Percentiles rank a stretch among this genome's conserved stretches.
Evolutionary conservation across 768 basidiomycete species (phyloP).

Genomic region (Zangia roseola): DNA sequence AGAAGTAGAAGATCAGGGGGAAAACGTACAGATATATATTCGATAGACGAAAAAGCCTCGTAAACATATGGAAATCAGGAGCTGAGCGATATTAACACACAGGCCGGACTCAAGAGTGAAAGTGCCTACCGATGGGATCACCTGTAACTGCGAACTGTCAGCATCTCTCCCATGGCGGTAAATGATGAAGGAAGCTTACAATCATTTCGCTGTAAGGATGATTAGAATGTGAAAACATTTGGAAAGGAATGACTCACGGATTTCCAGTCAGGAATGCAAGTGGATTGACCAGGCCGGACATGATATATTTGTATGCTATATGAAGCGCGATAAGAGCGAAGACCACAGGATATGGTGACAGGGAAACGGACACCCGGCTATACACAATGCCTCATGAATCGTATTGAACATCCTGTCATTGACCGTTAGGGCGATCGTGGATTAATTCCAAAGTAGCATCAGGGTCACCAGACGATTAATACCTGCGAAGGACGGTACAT

Average conservation of each 20-base stretch:
- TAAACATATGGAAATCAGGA: background rate
- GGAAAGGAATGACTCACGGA: background rate
- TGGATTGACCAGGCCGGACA: background rate
- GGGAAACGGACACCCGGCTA: background rate
- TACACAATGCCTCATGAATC: background rate
- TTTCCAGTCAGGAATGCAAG: background rate
- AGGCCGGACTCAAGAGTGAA: background rate
- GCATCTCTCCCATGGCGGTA: too few species aligned
- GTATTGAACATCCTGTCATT: background rate
- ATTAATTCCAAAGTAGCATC: background rate
- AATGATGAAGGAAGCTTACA: background rate
- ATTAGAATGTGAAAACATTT: too few species aligned
- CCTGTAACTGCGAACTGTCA: background rate
- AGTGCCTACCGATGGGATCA: background rate
- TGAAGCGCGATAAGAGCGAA: too few species aligned
- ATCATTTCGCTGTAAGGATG: background rate
- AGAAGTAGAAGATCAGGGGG: too few species aligned
- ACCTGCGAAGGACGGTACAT: background rate
- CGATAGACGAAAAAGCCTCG: constrained; percentile 3
- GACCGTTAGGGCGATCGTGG: background rate
- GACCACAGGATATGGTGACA: background rate
- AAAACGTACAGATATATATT: background rate
- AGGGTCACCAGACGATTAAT: background rate
- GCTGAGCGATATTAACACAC: background rate
- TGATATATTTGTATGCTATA: background rate